A percentile compares a stretch with the other conserved stretches of the same genome.
These are phyloP conservation scores for Phytophthora megakarya DNA, from an alignment of 352 stramenopile genomes.

Conservation along the genomic window DNA sequence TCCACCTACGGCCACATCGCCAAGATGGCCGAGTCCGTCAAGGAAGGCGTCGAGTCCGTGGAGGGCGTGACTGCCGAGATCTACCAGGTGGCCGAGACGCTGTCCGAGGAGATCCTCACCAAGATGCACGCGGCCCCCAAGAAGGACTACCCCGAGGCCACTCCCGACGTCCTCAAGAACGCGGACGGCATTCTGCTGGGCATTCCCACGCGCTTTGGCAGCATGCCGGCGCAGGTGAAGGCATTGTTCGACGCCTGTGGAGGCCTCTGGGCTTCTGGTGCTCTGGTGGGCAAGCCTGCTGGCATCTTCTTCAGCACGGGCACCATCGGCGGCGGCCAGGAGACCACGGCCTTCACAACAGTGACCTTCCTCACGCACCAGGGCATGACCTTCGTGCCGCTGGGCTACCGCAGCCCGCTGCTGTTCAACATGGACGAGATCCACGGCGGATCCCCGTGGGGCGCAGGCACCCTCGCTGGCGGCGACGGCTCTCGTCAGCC, in stretches of 20 bases:
- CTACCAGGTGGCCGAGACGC: slow-evolving; percentile 83
- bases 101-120: slow-evolving; percentile 73
- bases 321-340: slow-evolving; percentile 84
- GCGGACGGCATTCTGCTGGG: slow-evolving; percentile 89
- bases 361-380: slow-evolving; percentile 91
- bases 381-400: slow-evolving; percentile 90
- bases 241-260: slow-evolving; percentile 88
- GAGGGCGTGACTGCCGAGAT: slow-evolving; percentile 66
- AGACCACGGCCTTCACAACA: slow-evolving; percentile 84
- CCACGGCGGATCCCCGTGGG: slow-evolving; percentile 82
- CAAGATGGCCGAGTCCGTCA: slow-evolving; percentile 76
- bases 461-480: slow-evolving; percentile 83
- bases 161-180: slow-evolving; percentile 63
- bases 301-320: slow-evolving; percentile 90
- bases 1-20: slow-evolving; percentile 87
- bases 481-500: slow-evolving; percentile 82
- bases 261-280: slow-evolving; percentile 83
- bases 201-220: slow-evolving; percentile 84
- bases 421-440: slow-evolving; percentile 83
- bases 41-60: slow-evolving; percentile 72
- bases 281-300: slow-evolving; percentile 85
- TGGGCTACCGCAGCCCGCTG: slow-evolving; percentile 71
- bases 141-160: slow-evolving; percentile 68
- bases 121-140: slow-evolving; percentile 88
- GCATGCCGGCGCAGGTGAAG: slow-evolving; percentile 88